Evolutionary conservation across 2,329 filamentous ascomycete species (phyloP).

Genomic region (Fusarium zealandicum): DNA sequence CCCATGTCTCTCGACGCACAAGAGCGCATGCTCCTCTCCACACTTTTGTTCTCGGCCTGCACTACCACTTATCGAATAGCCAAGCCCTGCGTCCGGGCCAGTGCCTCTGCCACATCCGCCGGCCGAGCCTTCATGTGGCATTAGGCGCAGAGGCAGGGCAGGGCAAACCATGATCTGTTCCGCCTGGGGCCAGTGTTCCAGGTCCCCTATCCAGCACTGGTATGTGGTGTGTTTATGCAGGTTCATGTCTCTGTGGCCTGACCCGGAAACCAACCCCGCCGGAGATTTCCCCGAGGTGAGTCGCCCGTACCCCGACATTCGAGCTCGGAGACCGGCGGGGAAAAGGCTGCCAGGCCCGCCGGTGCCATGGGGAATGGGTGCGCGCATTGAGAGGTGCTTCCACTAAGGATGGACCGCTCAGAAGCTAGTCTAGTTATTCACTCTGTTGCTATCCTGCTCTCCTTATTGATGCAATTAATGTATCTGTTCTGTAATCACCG

Average conservation of each 20-base stretch:
- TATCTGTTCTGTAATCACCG: background rate
- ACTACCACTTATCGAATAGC: slow-evolving; percentile 1
- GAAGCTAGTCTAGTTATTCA: background rate
- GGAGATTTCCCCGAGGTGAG: slow-evolving; percentile 32
- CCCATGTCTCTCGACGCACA: background rate
- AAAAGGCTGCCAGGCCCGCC: slow-evolving; percentile 1
- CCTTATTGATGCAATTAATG: background rate
- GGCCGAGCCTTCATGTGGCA: background rate
- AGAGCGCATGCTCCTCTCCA: background rate
- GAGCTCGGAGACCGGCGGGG: slow-evolving; percentile 38
- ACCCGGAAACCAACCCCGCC: slow-evolving; percentile 1
- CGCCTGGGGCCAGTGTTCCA: background rate
- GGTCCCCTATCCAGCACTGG: background rate
- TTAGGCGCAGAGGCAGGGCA: background rate
- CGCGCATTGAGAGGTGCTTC: background rate
- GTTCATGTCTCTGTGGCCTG: slow-evolving; percentile 16
- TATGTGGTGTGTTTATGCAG: slow-evolving; percentile 18
- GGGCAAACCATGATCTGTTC: slow-evolving; percentile 1
- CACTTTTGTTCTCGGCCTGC: background rate
- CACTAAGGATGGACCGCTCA: slow-evolving; percentile 1
- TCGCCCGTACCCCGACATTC: slow-evolving; percentile 29
- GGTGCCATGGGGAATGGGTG: background rate
- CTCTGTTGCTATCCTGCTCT: background rate
- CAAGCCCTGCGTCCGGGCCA: slow-evolving; percentile 5
- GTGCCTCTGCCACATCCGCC: slow-evolving; percentile 13